These are phyloP conservation scores for Cutaneotrichosporon curvatum DNA, from an alignment of 1,284 basidiomycete species.

Conservation along the genomic window DNA sequence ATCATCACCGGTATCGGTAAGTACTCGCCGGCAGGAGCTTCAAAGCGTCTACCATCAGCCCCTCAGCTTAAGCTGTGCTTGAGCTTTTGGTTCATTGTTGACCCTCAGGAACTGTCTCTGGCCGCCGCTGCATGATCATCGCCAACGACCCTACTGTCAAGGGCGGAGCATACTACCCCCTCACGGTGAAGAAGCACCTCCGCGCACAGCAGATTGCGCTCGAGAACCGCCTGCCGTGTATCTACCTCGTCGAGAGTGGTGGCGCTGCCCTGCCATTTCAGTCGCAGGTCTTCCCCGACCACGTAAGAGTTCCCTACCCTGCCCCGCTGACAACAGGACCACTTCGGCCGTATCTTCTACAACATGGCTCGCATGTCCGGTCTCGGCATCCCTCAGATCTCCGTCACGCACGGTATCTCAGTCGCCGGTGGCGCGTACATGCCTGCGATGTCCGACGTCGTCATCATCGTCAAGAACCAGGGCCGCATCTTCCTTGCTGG, in stretches of 20 bases:
- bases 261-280: constrained; percentile 89
- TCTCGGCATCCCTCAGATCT: constrained; percentile 81
- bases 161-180: constrained; percentile 85
- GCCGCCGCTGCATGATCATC: constrained; percentile 77
- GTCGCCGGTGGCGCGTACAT: constrained; percentile 76
- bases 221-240: constrained; percentile 82
- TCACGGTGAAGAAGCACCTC: constrained; percentile 93
- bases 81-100: neutral
- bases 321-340: constrained; percentile 52
- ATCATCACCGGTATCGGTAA: constrained; percentile 82
- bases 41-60: too few relatives aligned
- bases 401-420: constrained; percentile 87
- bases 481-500: constrained; percentile 94
- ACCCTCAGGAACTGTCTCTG: constrained; percentile 54
- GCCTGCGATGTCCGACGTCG: constrained; percentile 93
- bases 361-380: constrained; percentile 88
- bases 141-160: constrained; percentile 93
- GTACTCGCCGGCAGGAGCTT: too few relatives aligned
- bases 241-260: constrained; percentile 64
- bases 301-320: constrained; percentile 30
- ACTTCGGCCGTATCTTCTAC: constrained; percentile 94
- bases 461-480: constrained; percentile 84
- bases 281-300: constrained; percentile 60
- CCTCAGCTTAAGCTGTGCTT: neutral
- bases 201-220: constrained; percentile 87